Conservation (phyloP, 495 filamentous ascomycete genomes). For the Aspergillus mulundensis region DNA sequence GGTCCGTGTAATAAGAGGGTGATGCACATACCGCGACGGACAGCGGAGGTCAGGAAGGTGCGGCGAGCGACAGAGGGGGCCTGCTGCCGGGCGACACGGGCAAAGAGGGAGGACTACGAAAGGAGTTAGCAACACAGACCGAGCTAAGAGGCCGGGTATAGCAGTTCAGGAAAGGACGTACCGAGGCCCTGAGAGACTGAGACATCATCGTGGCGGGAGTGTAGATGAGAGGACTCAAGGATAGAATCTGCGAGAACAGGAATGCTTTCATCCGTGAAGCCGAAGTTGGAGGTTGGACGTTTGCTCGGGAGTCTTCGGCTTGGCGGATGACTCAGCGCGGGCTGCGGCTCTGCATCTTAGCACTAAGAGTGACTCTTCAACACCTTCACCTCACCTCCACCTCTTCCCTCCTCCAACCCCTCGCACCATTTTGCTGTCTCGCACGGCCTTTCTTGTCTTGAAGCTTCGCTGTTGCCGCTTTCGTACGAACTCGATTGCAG, state of each 20-base stretch:
- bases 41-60: slow-evolving; percentile 64
- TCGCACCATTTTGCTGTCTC: slow-evolving; percentile 22
- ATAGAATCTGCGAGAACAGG: slow-evolving; percentile 26
- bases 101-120: slow-evolving; percentile 74
- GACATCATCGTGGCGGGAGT: slow-evolving; percentile 57
- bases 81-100: slow-evolving; percentile 72
- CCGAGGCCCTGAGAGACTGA: slow-evolving; percentile 63
- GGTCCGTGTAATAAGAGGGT: neutral
- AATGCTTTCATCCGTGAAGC: slow-evolving; percentile 37
- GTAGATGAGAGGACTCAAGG: slow-evolving; percentile 29
- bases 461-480: slow-evolving; percentile 24
- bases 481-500: slow-evolving; percentile 22
- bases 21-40: slow-evolving; percentile 38
- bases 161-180: slow-evolving; percentile 34
- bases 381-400: slow-evolving; percentile 6
- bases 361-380: neutral
- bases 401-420: slow-evolving; percentile 15
- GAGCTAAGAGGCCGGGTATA: neutral
- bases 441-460: slow-evolving; percentile 25
- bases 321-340: slow-evolving; percentile 26
- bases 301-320: slow-evolving; percentile 27
- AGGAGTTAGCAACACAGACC: slow-evolving; percentile 14
- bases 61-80: slow-evolving; percentile 60
- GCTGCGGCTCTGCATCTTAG: slow-evolving; percentile 17
- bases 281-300: slow-evolving; percentile 29